These are phyloP conservation scores for Colletotrichum truncatum DNA, from an alignment of 2,329 filamentous ascomycete genomes.

Conservation along the genomic window DNA sequence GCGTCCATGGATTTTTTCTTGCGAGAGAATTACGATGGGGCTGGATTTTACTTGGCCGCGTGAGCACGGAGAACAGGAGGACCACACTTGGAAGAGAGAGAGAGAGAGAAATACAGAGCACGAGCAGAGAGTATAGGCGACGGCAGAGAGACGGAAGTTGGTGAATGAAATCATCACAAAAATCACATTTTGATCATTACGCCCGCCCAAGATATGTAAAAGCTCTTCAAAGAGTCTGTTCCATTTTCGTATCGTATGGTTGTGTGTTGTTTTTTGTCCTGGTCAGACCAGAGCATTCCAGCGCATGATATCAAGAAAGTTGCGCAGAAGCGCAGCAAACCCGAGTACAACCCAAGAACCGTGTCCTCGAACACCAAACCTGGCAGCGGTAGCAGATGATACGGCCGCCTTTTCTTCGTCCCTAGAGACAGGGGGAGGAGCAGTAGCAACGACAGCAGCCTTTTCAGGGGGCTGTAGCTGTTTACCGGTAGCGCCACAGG, in stretches of 20 bases:
- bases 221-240: constrained; percentile 28
- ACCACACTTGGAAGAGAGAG: background rate
- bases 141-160: background rate
- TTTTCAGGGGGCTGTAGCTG: constrained; percentile 24
- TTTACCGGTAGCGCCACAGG: constrained; percentile 96
- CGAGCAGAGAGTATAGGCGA: background rate
- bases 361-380: background rate
- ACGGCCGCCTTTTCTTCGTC: constrained; percentile 18
- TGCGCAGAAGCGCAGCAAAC: constrained; percentile 15
- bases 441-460: constrained; percentile 9
- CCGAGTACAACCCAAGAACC: constrained; percentile 23
- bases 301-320: constrained; percentile 30
- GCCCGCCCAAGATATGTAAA: constrained; percentile 21
- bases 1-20: too few relatives aligned
- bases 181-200: constrained; percentile 31
- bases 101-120: background rate
- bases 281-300: constrained; percentile 31
- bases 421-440: background rate
- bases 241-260: constrained; percentile 30
- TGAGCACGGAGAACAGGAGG: too few relatives aligned
- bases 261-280: constrained; percentile 11
- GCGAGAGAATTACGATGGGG: too few relatives aligned
- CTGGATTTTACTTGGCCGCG: too few relatives aligned
- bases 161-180: constrained; percentile 21
- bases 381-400: background rate